Evolutionary conservation across 2,329 filamentous ascomycete species (phyloP).

Genomic region (Exophiala alcalophila): DNA sequence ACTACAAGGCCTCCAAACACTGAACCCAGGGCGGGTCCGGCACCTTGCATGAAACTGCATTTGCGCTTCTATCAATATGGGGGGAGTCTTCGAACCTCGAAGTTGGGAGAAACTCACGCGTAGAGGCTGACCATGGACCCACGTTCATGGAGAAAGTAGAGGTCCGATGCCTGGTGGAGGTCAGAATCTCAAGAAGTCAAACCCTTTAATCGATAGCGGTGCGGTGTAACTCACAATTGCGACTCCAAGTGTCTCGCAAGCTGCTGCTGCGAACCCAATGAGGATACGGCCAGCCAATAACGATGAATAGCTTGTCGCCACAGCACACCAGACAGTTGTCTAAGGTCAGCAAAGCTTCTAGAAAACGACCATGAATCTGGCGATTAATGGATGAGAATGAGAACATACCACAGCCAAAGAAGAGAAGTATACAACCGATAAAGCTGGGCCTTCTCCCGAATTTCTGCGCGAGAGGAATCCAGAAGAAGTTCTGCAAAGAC

Average conservation of each 20-base stretch:
- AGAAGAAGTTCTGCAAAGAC: conserved; percentile 11
- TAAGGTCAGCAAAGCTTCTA: too few species aligned
- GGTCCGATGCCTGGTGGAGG: conserved; percentile 6
- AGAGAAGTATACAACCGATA: too few species aligned
- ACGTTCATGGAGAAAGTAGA: conserved; percentile 12
- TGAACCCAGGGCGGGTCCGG: conserved; percentile 1
- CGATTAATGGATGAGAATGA: too few species aligned
- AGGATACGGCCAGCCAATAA: conserved; percentile 7
- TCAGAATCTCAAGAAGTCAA: conserved; percentile 2
- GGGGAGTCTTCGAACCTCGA: not conserved
- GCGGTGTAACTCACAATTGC: conserved; percentile 3
- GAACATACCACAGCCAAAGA: too few species aligned
- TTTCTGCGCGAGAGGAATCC: conserved; percentile 12
- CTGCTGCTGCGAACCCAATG: conserved; percentile 4
- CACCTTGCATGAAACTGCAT: conserved; percentile 1
- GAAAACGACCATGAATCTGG: too few species aligned
- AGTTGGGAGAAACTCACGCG: conserved; percentile 1
- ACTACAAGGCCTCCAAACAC: conserved; percentile 8
- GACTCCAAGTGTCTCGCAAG: not conserved
- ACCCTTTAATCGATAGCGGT: not conserved
- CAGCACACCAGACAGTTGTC: conserved; percentile 7
- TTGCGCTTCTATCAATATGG: not conserved
- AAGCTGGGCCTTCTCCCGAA: conserved; percentile 9
- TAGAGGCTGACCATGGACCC: conserved; percentile 6
- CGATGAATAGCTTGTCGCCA: conserved; percentile 1